Evolutionary conservation across 2,329 filamentous ascomycete genomes (phyloP), one percentile per base, ranked within the genome.

Genomic region (Pseudocercospora crystallina): DNA sequence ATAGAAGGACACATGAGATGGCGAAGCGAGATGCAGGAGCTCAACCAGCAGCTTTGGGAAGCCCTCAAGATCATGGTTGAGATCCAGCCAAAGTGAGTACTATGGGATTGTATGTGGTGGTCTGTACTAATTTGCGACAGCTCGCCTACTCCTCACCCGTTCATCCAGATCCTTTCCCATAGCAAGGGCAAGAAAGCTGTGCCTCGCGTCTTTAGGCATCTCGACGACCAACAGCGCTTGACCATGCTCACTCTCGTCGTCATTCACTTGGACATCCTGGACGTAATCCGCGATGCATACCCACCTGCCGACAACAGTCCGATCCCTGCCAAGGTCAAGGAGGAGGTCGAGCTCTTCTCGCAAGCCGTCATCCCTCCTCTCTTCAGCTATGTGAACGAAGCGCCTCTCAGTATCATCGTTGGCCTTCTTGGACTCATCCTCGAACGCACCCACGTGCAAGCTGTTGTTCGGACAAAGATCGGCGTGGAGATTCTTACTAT

Each of bases 131-230:
- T 42, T n/a, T 15, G 3, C n/a, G 20, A n/a, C 39, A 89, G 86
- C 45, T 82, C 87, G 3, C 79, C 84, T 13, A 76, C 76, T 2
- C 77, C 81, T 13, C 94, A 99, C 69, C 94, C 94, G 0, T 99
- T 99, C 73, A 96, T 99, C 61, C 89, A 91, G 40, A 92, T 99
- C 69, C 77, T 99, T 40, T 95, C 91, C 4, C 95, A 94, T 65
- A 83, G 86, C 61, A 99, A 99, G 76, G 94, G 94, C 65, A 97
- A 96, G 76, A 96, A 94, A 75, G 89, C 89, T 1, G 90, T 99
- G 54, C 90, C 90, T 43, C 89, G 94, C 48, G 88, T 97, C 46
- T 97, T 97, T 81, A 86, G 90, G 37, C 90, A 96, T 65, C 88
- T 96, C 45, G 87, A 88, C 57, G 87, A 91, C 56, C 88, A 96